Base-by-base conservation (phyloP, 2,329 filamentous ascomycete genomes). In the Epichloe scottii region DNA sequence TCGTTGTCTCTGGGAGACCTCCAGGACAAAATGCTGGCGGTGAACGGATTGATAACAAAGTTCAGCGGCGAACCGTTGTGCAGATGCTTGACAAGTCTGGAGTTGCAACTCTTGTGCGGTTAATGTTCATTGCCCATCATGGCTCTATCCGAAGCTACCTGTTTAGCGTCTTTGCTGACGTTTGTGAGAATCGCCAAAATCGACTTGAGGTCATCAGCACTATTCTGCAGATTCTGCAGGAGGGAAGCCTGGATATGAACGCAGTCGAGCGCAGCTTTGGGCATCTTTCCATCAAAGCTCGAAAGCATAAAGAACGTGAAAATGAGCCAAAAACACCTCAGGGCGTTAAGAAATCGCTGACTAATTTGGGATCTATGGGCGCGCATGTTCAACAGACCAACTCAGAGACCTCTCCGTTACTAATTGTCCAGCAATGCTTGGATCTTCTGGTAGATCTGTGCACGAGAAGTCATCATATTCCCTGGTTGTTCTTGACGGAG, bases 1-100 rank as follows among this genome's bases (percentile, higher is more conserved):
- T 62, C 37, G 59, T 60, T 12, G 59, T 63, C 17, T 26, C 62
- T 56, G 5, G 57, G 52, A 23, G 57, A 54, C 30, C 55, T 49
- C 52, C 51, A 5, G 52, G 55, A 12, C 57, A 56, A 35, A 54
- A 53, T 39, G 58, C 52, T n/a, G 59, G 57, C 10, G 51, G 60
- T 6, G 74, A 72, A 50, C 71, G 72, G 43, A 63, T 59, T 57
- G 68, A 80, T 57, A 78, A 76, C 64, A 91, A 89, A 69, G 70
- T 75, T 38, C 84, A 86, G 60, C 82, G 87, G 52, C 85, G 87
- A 54, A 84, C 88, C 21, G 86, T 94, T 52, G 87, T 95, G 23
- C 93, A 98, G 65, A 95, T 98, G 85, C 79, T 98, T 33, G 93
- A 98, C 67, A 96, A 95, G 69, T 79, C 90, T 45, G 93, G 94